These are phyloP conservation scores for Aquilaria malaccensis DNA, from an alignment of 345 rosid genomes.

Conservation along the genomic window DNA sequence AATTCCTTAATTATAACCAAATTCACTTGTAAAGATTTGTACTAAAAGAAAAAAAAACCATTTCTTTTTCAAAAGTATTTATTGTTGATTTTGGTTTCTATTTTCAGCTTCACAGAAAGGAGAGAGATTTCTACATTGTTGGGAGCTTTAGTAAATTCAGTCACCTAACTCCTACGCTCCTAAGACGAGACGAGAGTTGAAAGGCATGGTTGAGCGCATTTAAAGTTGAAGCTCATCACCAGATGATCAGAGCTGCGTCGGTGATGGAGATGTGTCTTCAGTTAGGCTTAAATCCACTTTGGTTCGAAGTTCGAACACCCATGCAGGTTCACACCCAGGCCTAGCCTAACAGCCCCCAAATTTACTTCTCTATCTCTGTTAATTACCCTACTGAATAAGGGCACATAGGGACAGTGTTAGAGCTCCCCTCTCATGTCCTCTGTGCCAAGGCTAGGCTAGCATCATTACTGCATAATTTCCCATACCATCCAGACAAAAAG, in stretches of 20 bases:
- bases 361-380: conserved; percentile 12
- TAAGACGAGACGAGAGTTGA: too few species aligned
- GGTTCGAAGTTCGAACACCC: conserved; percentile 8
- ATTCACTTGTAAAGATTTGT: too few species aligned
- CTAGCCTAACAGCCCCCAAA: background rate
- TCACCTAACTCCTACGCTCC: conserved; percentile 11
- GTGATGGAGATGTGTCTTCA: conserved; percentile 13
- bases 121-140: too few species aligned
- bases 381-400: conserved; percentile 4
- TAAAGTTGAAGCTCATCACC: too few species aligned
- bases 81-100: too few species aligned
- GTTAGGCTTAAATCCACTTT: conserved; percentile 13
- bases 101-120: too few species aligned
- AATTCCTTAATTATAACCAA: too few species aligned
- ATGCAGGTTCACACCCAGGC: conserved; percentile 26
- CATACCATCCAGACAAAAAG: background rate
- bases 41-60: too few species aligned
- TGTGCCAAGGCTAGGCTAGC: conserved; percentile 12
- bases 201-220: too few species aligned
- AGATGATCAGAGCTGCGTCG: background rate
- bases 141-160: conserved; percentile 11
- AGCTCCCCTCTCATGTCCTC: conserved; percentile 5
- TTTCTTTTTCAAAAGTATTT: too few species aligned
- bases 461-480: conserved; percentile 11
- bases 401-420: conserved; percentile 11